These are phyloP conservation scores for Aspergillus sp. DNA, from an alignment of 2,329 filamentous ascomycete genomes.

Conservation along the genomic window DNA sequence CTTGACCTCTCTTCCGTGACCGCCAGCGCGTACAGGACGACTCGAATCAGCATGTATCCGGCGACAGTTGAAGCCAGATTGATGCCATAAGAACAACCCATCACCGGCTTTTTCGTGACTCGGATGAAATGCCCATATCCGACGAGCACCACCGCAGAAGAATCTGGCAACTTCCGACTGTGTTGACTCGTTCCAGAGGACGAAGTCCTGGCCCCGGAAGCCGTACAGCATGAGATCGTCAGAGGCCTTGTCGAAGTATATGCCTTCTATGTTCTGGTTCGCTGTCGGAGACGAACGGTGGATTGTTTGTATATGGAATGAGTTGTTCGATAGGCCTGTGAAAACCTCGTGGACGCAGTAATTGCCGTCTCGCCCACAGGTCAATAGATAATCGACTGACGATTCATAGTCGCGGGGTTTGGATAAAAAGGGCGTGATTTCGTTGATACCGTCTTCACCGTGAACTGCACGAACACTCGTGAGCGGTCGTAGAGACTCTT, in stretches of 20 bases:
- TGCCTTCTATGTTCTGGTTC: conserved; percentile 66
- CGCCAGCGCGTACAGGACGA: conserved; percentile 54
- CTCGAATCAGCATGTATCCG: conserved; percentile 35
- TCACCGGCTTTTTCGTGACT: conserved; percentile 19
- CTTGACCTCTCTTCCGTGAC: conserved; percentile 83
- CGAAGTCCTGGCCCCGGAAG: conserved; percentile 70
- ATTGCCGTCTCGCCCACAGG: conserved; percentile 67
- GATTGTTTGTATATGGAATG: conserved; percentile 41
- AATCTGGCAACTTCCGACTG: conserved; percentile 63
- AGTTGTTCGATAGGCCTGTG: conserved; percentile 16
- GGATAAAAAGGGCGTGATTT: conserved; percentile 38
- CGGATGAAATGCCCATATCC: conserved; percentile 58
- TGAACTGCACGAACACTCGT: conserved; percentile 33
- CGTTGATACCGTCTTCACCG: conserved; percentile 59
- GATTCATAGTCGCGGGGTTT: conserved; percentile 7
- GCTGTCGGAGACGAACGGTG: conserved; percentile 65
- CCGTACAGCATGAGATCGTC: conserved; percentile 65
- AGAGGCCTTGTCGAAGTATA: conserved; percentile 47
- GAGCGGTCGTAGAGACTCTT: conserved; percentile 14
- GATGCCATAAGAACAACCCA: conserved; percentile 64
- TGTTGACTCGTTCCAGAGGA: conserved; percentile 69
- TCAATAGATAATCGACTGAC: conserved; percentile 45
- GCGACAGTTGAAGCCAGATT: conserved; percentile 51
- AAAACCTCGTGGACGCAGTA: conserved; percentile 55
- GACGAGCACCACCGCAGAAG: conserved; percentile 77